Conservation (phyloP, 164 flowering plant species). For the Vitis rupestris region DNA sequence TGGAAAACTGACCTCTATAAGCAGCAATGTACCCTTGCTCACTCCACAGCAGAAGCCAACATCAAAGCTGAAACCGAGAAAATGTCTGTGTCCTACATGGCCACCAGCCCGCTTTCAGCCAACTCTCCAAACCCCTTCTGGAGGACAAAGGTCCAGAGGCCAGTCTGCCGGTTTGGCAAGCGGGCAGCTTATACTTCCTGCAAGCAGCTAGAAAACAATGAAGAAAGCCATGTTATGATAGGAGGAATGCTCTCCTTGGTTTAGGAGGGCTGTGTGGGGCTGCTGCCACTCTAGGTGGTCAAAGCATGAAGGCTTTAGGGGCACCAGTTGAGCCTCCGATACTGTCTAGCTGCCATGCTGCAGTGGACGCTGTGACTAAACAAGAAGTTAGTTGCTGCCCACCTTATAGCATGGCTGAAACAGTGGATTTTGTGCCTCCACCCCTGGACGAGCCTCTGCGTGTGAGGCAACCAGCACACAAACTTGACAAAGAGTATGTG, state of each 20-base stretch:
- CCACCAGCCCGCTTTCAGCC: background rate
- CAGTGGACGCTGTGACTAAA: constrained; percentile 3
- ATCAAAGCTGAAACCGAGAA: too few species aligned
- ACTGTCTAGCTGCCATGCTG: constrained; percentile 8
- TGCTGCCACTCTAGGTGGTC: constrained; percentile 3
- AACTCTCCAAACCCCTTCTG: background rate
- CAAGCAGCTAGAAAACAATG: constrained; percentile 6
- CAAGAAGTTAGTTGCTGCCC: constrained; percentile 15
- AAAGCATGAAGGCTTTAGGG: constrained; percentile 4
- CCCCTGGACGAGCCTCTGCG: constrained; percentile 5
- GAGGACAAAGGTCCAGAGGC: too few species aligned
- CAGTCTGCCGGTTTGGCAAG: background rate
- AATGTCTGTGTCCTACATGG: too few species aligned
- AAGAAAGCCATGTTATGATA: constrained; percentile 6
- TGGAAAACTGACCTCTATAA: too few species aligned
- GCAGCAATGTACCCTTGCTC: too few species aligned
- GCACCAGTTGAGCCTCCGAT: too few species aligned
- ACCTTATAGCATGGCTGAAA: background rate
- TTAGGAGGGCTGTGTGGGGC: constrained; percentile 20
- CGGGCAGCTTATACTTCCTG: background rate
- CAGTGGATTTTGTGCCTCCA: constrained; percentile 12
- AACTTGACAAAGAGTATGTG: constrained; percentile 1
- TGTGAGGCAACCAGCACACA: constrained; percentile 16
- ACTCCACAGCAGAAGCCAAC: too few species aligned
- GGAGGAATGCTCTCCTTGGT: constrained; percentile 20